Conservation (phyloP, 805 yeast species). For the Isabelozyma gotoi region DNA sequence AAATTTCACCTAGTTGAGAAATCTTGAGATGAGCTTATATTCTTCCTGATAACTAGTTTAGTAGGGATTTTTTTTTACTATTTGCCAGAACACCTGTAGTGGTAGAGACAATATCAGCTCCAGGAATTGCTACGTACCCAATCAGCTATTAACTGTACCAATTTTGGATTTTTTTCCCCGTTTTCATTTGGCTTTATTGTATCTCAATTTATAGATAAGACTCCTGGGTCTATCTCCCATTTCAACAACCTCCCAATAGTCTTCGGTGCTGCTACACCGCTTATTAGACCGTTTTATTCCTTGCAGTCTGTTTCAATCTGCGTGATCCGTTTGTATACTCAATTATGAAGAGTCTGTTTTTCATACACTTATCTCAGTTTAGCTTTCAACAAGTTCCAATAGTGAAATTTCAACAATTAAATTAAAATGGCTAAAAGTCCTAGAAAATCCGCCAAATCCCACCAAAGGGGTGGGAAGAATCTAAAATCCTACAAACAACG, state of each 20-base stretch:
- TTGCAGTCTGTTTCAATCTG: background rate
- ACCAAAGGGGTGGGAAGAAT: conserved; percentile 30
- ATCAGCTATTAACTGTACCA: background rate
- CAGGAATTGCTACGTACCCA: background rate
- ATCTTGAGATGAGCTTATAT: background rate
- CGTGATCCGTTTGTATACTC: background rate
- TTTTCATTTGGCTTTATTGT: no score
- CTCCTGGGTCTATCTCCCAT: no score
- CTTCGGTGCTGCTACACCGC: no score
- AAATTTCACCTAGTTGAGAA: background rate
- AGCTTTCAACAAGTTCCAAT: background rate
- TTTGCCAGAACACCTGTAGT: no score
- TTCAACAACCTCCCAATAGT: no score
- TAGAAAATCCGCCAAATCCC: conserved; percentile 14
- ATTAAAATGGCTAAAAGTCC: conserved; percentile 30
- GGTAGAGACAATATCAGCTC: background rate
- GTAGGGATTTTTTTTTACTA: no score
- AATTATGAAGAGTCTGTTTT: background rate
- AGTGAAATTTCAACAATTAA: background rate
- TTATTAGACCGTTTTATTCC: background rate
- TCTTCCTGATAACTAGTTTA: no score
- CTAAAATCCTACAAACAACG: conserved; percentile 25
- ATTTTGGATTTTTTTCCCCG: no score
- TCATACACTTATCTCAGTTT: background rate
- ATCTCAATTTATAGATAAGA: background rate